These are phyloP conservation scores for Ophiocordyceps australis DNA, from an alignment of 2,329 filamentous ascomycete species.

Conservation along the genomic window DNA sequence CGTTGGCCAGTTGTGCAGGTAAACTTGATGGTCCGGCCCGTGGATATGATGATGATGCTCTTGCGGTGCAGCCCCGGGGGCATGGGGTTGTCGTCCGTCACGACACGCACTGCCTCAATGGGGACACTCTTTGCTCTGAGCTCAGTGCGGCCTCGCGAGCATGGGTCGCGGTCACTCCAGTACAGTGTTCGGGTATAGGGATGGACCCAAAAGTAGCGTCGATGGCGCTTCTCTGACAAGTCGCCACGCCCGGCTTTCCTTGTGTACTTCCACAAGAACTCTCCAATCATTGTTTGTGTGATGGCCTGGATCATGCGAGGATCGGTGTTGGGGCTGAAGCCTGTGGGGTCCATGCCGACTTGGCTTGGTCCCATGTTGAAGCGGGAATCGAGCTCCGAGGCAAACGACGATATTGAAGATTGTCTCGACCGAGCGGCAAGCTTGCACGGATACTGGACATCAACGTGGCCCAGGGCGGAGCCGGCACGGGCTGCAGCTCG, in stretches of 20 bases:
- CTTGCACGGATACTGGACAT: constrained; percentile 29
- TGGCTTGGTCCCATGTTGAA: constrained; percentile 57
- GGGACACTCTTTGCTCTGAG: constrained; percentile 72
- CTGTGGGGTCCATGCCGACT: constrained; percentile 31
- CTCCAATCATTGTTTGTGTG: constrained; percentile 98
- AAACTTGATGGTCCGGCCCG: constrained; percentile 78
- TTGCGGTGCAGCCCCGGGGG: constrained; percentile 89
- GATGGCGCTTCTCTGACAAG: constrained; percentile 76
- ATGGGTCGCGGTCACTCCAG: constrained; percentile 87
- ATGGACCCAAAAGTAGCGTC: constrained; percentile 97
- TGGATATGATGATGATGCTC: constrained; percentile 79
- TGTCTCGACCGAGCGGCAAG: constrained; percentile 21
- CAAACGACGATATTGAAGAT: constrained; percentile 89
- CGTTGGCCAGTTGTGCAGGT: constrained; percentile 86
- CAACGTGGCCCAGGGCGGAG: constrained; percentile 25
- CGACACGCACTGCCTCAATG: constrained; percentile 82
- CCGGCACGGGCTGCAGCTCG: constrained; percentile 25
- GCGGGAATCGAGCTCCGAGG: constrained; percentile 76
- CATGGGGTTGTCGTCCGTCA: constrained; percentile 87
- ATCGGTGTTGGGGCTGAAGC: constrained; percentile 60
- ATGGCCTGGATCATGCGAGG: constrained; percentile 98
- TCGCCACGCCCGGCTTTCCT: constrained; percentile 80
- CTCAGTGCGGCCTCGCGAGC: constrained; percentile 58
- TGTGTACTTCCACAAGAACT: constrained; percentile 98
- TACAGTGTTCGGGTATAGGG: constrained; percentile 92